Base-by-base conservation (phyloP, 1,284 basidiomycete genomes). In the Boletus hoseneyae region DNA sequence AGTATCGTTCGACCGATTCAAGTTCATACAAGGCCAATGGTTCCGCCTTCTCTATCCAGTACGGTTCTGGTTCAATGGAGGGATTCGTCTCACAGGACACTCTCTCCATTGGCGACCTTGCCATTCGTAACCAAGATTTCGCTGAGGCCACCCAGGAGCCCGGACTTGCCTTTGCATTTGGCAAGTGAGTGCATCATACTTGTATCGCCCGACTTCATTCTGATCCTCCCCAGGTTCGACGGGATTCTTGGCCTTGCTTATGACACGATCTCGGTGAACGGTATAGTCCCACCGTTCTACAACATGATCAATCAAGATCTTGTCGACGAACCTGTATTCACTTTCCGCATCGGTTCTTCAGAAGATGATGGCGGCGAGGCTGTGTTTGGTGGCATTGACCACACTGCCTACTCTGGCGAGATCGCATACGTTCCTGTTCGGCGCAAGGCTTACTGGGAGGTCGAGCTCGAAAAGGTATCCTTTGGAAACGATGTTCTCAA, bases 401-500 rank as follows among this genome's bases (percentile, higher is more conserved):
- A 74, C 25, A 64, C 63, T 34, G 89, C 91, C 47, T 98, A 89
- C 76, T 80, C 72, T 13, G 97, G 96, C 70, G 78, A 87, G 67
- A 80, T 99, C 55, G 68, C 72, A 38, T 99, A 98, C 64, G 92
- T 90, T 25, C 96, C 97, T 49, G 79, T 99, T 51, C 89, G 95
- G 63, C 85, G 94, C 65, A 94, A 92, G 78, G 97, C 94, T 7
- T 99, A 99, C 77, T 99, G 97, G 97, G 93, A 97, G 70, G 93
- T 98, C 50, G 93, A 95, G 70, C 84, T 99, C 23, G 79, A 92
- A 72, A 86, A 86, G 68, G 81, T 97, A 51, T 66, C 73, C 6
- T 94, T 97, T 53, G 95, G 93, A 50, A 79, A 87, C 45, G 95
- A 96, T 46, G 79, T 77, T 42, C 79, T 96, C 37, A 89, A 94